Percentiles rank a stretch among this genome's conserved stretches.
Conservation (phyloP, 257 asterid genomes). For the Misopates orontium region DNA sequence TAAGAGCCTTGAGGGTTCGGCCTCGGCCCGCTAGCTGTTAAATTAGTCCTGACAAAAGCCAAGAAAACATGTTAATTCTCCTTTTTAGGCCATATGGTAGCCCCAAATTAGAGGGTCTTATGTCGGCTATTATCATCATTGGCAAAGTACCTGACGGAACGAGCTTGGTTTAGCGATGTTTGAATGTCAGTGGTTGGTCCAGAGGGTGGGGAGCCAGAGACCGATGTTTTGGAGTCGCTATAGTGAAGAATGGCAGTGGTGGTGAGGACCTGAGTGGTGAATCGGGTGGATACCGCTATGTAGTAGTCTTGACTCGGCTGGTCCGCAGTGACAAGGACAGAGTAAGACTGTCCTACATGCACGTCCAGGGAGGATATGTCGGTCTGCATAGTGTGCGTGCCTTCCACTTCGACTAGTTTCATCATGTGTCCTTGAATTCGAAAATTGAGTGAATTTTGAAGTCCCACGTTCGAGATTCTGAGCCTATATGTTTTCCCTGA, state of each 20-base stretch:
- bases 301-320: conserved; percentile 53
- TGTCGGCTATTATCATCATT: no score
- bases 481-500: conserved; percentile 73
- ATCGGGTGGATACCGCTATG: conserved; percentile 55
- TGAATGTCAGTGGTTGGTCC: conserved; percentile 35
- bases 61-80: neutral
- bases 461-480: conserved; percentile 71
- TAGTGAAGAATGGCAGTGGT: conserved; percentile 62
- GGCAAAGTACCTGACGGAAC: conserved; percentile 52
- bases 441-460: conserved; percentile 49
- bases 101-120: no score
- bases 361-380: conserved; percentile 51
- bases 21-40: conserved; percentile 80
- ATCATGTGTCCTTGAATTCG: conserved; percentile 62
- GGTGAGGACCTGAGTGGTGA: conserved; percentile 40
- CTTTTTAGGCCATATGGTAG: no score
- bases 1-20: conserved; percentile 90
- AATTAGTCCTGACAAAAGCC: conserved; percentile 53
- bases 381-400: conserved; percentile 66
- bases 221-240: conserved; percentile 34
- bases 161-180: conserved; percentile 69
- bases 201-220: conserved; percentile 44
- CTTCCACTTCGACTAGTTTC: conserved; percentile 75
- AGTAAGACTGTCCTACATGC: conserved; percentile 73
- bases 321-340: conserved; percentile 64